A percentile compares a stretch with the other conserved stretches of the same genome.
phyloP scores from a whole-genome alignment of 108 stramenopile genomes.

The Cyclostephanos tholiformis region DNA sequence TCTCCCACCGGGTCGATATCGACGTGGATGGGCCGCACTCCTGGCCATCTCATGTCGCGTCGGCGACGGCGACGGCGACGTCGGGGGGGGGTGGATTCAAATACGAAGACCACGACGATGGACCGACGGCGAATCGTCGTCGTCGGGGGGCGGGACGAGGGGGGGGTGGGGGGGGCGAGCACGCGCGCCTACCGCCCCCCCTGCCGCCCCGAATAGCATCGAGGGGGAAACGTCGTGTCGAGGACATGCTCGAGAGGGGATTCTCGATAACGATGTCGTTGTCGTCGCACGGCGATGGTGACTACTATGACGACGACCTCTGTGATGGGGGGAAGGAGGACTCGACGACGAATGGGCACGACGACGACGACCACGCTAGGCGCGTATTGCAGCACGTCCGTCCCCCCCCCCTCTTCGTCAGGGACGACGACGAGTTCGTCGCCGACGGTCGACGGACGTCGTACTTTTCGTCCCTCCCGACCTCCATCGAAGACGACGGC shows the following conservation, averaged over 20 bases:
- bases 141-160: background rate
- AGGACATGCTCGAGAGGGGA: slow-evolving; percentile 4
- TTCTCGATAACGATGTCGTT: too few relatives aligned
- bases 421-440: too few relatives aligned
- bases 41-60: too few relatives aligned
- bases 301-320: too few relatives aligned
- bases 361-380: too few relatives aligned
- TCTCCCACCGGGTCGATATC: slow-evolving; percentile 4
- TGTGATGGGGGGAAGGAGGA: too few relatives aligned
- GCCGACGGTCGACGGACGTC: too few relatives aligned
- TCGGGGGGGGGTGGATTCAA: background rate
- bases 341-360: too few relatives aligned
- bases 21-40: background rate
- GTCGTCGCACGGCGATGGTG: background rate
- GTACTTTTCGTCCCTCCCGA: too few relatives aligned
- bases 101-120: background rate
- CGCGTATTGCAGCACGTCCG: too few relatives aligned
- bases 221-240: slow-evolving; percentile 21
- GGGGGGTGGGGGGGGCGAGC: slow-evolving; percentile 10
- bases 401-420: too few relatives aligned
- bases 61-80: slow-evolving; percentile 22
- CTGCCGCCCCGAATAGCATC: slow-evolving; percentile 24
- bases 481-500: too few relatives aligned
- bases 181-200: slow-evolving; percentile 46
- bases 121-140: background rate